Evolutionary conservation across 371 early-diverging fungal genomes (phyloP).

Genomic region (Mortierella sp.): DNA sequence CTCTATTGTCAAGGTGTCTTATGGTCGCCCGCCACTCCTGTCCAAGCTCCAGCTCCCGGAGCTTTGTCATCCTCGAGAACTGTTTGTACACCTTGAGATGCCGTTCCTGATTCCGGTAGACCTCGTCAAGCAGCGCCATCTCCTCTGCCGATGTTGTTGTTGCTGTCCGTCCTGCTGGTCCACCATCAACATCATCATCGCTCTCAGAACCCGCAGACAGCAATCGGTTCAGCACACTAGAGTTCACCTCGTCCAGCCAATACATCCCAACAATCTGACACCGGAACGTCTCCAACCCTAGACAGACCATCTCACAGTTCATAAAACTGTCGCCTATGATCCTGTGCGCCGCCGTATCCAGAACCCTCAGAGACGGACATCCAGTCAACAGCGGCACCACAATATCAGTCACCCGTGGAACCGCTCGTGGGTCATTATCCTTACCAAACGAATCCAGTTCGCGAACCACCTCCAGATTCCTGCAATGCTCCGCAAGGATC

Average conservation of each 20-base stretch:
- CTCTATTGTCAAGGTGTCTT: not conserved
- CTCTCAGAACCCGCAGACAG: not conserved
- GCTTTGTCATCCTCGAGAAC: conserved; percentile 7
- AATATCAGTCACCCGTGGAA: not conserved
- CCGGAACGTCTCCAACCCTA: conserved; percentile 21
- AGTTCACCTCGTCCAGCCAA: not conserved
- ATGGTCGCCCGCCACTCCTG: not conserved
- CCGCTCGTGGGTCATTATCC: not conserved
- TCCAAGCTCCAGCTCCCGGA: conserved; percentile 17
- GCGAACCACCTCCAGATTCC: conserved; percentile 10
- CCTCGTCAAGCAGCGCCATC: not conserved
- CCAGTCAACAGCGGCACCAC: not conserved
- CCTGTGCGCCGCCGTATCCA: not conserved
- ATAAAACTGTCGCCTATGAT: conserved; percentile 1
- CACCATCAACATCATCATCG: not conserved
- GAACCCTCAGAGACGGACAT: conserved; percentile 11
- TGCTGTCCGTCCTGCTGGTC: too few relatives aligned
- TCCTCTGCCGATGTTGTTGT: not conserved
- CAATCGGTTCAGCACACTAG: not conserved
- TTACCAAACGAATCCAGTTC: conserved; percentile 8
- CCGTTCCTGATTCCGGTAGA: not conserved
- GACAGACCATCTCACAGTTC: not conserved
- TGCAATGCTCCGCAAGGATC: not conserved
- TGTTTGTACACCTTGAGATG: conserved; percentile 15
- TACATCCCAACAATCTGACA: conserved; percentile 14